Conservation (phyloP, 495 filamentous ascomycete genomes). For the Corynascus novoguineensis region DNA sequence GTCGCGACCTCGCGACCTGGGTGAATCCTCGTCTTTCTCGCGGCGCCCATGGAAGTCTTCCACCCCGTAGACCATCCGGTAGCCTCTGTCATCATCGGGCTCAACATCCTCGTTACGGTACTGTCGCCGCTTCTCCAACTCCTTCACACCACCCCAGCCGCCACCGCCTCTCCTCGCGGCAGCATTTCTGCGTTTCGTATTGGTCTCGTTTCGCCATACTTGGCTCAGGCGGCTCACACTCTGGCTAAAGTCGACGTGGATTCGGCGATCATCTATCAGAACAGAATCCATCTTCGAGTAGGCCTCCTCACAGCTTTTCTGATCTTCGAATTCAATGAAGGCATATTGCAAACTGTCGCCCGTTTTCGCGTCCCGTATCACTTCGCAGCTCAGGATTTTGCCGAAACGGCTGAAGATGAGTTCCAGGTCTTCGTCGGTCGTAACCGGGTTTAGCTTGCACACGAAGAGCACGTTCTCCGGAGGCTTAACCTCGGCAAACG, state of each 20-base stretch:
- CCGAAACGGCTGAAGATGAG: conserved; percentile 97
- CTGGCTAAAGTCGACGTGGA: conserved; percentile 98
- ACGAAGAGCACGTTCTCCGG: conserved; percentile 97
- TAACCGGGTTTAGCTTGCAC: conserved; percentile 97
- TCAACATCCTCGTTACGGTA: conserved; percentile 67
- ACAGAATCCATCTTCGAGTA: conserved; percentile 99
- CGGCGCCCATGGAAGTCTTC: conserved; percentile 53
- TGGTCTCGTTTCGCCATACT: conserved; percentile 82
- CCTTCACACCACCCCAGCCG: conserved; percentile 83
- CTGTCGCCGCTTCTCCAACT: conserved; percentile 83
- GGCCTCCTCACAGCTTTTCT: conserved; percentile 86
- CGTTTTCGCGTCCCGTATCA: conserved; percentile 90
- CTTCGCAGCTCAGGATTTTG: conserved; percentile 90
- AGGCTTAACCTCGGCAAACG: conserved; percentile 95
- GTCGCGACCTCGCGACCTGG: conserved; percentile 9
- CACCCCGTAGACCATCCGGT: conserved; percentile 81
- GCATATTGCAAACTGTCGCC: conserved; percentile 95
- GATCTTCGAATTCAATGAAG: conserved; percentile 93
- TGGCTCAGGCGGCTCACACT: conserved; percentile 90
- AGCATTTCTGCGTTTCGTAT: conserved; percentile 65
- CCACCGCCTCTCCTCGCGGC: conserved; percentile 55
- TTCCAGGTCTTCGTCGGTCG: conserved; percentile 86
- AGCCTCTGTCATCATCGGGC: conserved; percentile 45
- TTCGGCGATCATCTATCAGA: conserved; percentile 93
- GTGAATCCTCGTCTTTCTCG: conserved; percentile 23